Evolutionary conservation across 164 flowering plant species (phyloP).

Genomic region (Piper betle): DNA sequence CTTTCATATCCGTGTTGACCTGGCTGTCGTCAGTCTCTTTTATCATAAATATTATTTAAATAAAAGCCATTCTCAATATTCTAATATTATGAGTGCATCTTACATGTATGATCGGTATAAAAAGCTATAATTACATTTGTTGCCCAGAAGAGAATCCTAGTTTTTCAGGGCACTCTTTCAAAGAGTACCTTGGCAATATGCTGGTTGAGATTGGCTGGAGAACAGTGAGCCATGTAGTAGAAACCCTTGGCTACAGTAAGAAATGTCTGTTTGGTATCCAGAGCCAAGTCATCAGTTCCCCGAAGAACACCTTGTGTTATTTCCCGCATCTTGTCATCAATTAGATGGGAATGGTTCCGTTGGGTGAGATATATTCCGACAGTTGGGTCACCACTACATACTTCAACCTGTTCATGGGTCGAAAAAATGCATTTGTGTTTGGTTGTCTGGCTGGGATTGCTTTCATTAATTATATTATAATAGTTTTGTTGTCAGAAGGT

Average conservation of each 20-base stretch:
- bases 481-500: too few relatives aligned
- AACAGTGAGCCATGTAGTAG: slow-evolving; percentile 49
- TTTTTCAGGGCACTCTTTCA: slow-evolving; percentile 30
- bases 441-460: not conserved
- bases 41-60: too few relatives aligned
- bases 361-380: not conserved
- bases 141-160: not conserved
- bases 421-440: not conserved
- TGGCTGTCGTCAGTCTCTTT: too few relatives aligned
- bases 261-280: slow-evolving; percentile 35
- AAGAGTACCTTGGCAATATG: slow-evolving; percentile 70
- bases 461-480: too few relatives aligned
- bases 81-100: too few relatives aligned
- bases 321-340: slow-evolving; percentile 58
- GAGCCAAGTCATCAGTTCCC: slow-evolving; percentile 23
- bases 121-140: too few relatives aligned
- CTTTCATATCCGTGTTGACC: too few relatives aligned
- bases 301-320: slow-evolving; percentile 38
- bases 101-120: too few relatives aligned
- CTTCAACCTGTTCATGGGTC: not conserved
- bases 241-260: slow-evolving; percentile 45
- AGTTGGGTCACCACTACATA: not conserved
- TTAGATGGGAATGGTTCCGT: not conserved
- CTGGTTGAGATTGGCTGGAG: slow-evolving; percentile 21
- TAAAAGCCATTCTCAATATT: too few relatives aligned